Evolutionary conservation across 441 rosid genomes (phyloP), one percentile per base, ranked within the genome.

Genomic region (Mallotus japonicus): DNA sequence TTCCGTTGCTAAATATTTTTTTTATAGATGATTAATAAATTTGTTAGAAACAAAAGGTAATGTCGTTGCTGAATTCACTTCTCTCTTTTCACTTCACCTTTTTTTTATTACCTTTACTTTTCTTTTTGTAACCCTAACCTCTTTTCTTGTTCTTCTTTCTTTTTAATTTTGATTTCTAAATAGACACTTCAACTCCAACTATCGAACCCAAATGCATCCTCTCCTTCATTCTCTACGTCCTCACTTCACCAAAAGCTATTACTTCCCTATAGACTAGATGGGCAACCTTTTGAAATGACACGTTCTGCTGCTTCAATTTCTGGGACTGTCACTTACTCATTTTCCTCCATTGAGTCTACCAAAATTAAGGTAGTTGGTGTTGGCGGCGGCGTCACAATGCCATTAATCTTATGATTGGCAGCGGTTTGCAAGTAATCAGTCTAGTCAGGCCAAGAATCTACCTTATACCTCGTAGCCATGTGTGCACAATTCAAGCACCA

Each of bases 311-410:
- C 37, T 34, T 34, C 37, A 34, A 14, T 34, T 57, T 78, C 76
- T 13, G 75, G 76, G 75, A 67, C 71, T 12, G 73, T 87, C 42
- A 77, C 85, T 67, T 92, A 95, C 76, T 90, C 92, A 8, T 94
- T 84, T 75, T 71, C 83, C 44, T 85, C 92, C 2, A 76, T 84
- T 87, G 99, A 94, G 51, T 83, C 92, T 56, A 97, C 99, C 47
- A 94, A 83, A 84, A 94, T 94, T 47, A 94, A 92, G 84, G 99
- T 94, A 2, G 85, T 94, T 40, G 99, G 97, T 47, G 95, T 92
- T 22, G 99, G 97, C 37, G 99, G 99, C 8, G 99, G 97, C 20
- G 99, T 97, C 79, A 92, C 90, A 95, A 95, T 88, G 97, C 97
- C 73, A 91, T 95, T 67, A 92, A 95, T 82, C 93, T 96, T 49